Percentiles rank a stretch among this genome's conserved stretches.
These are phyloP conservation scores for Beta lomatogona DNA, from an alignment of 179 eudicot species.

Conservation along the genomic window DNA sequence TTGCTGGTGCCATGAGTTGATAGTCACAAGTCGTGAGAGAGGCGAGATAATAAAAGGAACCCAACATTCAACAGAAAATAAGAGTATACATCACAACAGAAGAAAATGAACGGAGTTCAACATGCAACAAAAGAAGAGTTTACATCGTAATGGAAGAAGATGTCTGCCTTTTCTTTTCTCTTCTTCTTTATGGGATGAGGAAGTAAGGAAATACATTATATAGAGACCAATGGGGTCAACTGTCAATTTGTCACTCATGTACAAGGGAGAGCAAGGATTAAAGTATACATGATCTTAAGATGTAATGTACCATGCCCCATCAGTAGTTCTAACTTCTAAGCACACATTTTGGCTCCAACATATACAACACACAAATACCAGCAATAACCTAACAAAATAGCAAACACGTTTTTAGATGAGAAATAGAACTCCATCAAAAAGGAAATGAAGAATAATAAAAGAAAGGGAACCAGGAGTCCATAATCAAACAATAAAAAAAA, in stretches of 20 bases:
- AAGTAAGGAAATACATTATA: neutral
- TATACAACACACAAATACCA: conserved; percentile 68
- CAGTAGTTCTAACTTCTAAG: neutral
- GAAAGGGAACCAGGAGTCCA: neutral
- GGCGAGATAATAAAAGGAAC: too few species aligned
- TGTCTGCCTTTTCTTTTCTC: neutral
- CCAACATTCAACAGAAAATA: neutral
- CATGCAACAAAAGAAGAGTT: neutral
- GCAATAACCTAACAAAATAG: conserved; percentile 76
- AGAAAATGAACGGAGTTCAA: neutral
- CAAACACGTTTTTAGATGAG: neutral
- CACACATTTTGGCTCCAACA: neutral
- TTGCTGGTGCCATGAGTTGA: neutral
- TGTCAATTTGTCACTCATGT: neutral
- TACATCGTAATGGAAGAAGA: neutral
- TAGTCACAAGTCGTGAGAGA: neutral
- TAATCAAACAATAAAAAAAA: neutral
- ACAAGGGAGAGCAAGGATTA: neutral
- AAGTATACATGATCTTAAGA: neutral
- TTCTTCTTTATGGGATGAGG: neutral
- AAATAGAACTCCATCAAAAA: neutral
- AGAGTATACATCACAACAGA: neutral
- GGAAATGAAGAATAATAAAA: neutral
- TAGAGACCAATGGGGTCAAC: neutral
- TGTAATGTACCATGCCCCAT: neutral